Evolutionary conservation across 306 rosid species (phyloP).

Genomic region (Pueraria montana): DNA sequence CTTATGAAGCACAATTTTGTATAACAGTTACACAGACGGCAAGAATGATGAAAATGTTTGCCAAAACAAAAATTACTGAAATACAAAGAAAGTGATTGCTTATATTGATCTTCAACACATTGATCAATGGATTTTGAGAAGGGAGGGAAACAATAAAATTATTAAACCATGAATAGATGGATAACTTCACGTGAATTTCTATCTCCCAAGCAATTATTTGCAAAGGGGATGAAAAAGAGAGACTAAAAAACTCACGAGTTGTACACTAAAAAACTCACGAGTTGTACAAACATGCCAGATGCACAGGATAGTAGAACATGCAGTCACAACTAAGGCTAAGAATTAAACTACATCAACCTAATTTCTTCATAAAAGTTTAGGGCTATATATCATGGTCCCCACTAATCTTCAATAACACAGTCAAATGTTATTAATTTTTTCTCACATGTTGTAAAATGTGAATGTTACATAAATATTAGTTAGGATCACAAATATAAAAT

Average conservation of each 20-base stretch:
- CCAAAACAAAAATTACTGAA: not conserved
- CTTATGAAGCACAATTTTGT: not conserved
- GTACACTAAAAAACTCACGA: not conserved
- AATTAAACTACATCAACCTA: not conserved
- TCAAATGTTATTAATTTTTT: too few species aligned
- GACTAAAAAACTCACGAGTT: not conserved
- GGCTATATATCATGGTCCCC: not conserved
- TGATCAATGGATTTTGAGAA: not conserved
- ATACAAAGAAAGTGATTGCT: not conserved
- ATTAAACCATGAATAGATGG: not conserved
- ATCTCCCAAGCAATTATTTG: not conserved
- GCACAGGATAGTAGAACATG: not conserved
- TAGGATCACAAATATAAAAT: not conserved
- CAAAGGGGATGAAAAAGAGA: not conserved
- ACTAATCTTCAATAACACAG: too few species aligned
- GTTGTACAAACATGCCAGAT: not conserved
- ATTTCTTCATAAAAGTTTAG: not conserved
- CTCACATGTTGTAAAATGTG: too few species aligned
- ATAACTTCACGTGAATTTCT: slow-evolving; percentile 20
- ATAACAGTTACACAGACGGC: not conserved
- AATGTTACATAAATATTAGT: too few species aligned
- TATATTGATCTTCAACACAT: not conserved
- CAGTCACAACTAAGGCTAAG: not conserved
- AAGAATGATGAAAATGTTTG: not conserved
- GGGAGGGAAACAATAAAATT: not conserved